Conservation (phyloP, 306 rosid species). For the Casuarina glauca region DNA sequence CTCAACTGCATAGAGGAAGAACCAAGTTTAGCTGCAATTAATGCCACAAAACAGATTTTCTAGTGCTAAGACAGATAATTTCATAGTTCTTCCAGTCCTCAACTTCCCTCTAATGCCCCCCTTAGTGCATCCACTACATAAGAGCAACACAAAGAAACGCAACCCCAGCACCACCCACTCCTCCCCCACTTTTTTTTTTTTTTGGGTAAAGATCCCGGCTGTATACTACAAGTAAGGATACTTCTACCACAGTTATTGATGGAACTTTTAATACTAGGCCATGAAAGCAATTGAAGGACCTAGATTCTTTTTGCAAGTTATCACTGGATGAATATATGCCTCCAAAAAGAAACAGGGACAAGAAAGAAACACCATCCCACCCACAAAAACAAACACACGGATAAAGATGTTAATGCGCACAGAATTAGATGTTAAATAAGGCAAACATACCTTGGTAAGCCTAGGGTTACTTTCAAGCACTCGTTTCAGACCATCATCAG, state of each 20-base stretch:
- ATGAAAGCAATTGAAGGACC: not conserved
- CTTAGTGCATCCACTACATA: too few relatives aligned
- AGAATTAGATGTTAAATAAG: not conserved
- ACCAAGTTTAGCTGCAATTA: conserved; percentile 18
- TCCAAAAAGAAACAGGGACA: not conserved
- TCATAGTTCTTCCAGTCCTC: too few relatives aligned
- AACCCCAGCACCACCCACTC: not conserved
- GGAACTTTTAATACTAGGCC: not conserved
- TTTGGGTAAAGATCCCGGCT: not conserved
- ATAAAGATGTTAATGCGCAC: not conserved
- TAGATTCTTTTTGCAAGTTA: not conserved
- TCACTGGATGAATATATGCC: not conserved
- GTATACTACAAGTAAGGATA: not conserved
- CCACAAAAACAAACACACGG: not conserved
- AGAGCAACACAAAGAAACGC: not conserved
- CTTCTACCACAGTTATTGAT: not conserved
- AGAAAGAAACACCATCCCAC: not conserved
- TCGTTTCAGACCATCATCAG: conserved; percentile 77
- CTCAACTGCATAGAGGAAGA: conserved; percentile 57
- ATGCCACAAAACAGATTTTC: not conserved
- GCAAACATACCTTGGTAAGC: conserved; percentile 64
- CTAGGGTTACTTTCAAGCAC: conserved; percentile 77
- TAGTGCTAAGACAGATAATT: too few relatives aligned
- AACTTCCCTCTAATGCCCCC: too few relatives aligned
- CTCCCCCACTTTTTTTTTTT: not conserved